phyloP scores from a whole-genome alignment of 768 basidiomycete genomes.

The Boletus sp. region DNA sequence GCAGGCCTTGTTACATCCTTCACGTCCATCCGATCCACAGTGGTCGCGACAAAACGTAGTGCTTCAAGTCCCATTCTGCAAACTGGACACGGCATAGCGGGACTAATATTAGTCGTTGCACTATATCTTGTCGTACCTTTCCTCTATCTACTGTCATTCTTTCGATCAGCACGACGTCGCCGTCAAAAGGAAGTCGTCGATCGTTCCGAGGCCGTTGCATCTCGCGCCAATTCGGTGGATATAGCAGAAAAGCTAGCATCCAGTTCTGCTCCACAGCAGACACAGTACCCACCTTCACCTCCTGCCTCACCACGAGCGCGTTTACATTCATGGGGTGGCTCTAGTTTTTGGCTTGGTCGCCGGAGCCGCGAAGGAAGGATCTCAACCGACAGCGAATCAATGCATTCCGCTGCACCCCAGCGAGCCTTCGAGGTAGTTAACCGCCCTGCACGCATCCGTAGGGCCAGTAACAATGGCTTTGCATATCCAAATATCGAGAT shows the following conservation, averaged over 20 bases:
- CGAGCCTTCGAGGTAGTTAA: conserved; percentile 50
- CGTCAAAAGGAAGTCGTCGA: conserved; percentile 20
- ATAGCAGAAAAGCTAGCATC: conserved; percentile 40
- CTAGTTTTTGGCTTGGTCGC: conserved; percentile 35
- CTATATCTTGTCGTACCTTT: conserved; percentile 55
- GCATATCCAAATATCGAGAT: conserved; percentile 41
- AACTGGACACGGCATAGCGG: conserved; percentile 63
- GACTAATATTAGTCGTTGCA: conserved; percentile 59
- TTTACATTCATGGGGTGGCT: conserved; percentile 38
- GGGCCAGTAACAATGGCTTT: conserved; percentile 45
- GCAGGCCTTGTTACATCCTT: conserved; percentile 62
- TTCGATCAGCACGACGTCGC: conserved; percentile 10
- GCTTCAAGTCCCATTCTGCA: conserved; percentile 37
- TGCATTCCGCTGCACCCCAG: conserved; percentile 34
- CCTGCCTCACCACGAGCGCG: conserved; percentile 31
- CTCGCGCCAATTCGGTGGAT: conserved; percentile 38
- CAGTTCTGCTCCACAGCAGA: conserved; percentile 26
- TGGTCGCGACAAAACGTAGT: conserved; percentile 32
- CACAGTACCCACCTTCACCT: conserved; percentile 31
- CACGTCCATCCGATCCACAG: conserved; percentile 44
- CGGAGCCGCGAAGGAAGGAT: conserved; percentile 35
- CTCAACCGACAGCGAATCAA: conserved; percentile 39
- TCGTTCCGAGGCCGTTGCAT: conserved; percentile 24
- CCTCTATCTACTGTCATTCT: conserved; percentile 32
- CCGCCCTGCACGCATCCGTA: conserved; percentile 49